Conservation (phyloP, 192 early-diverging fungal genomes). For the Coemansia sp. region DNA sequence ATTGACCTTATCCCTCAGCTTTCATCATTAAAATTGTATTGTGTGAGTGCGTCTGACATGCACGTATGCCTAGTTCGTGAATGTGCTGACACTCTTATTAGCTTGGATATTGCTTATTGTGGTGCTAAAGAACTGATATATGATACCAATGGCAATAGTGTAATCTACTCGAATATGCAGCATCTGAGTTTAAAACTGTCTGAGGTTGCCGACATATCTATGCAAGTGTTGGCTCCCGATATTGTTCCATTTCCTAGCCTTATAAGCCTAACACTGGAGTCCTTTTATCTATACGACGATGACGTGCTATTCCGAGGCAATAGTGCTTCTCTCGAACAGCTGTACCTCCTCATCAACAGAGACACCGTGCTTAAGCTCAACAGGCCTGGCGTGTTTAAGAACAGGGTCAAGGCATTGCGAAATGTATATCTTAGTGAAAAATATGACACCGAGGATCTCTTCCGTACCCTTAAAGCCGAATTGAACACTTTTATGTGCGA, state of each 20-base stretch:
- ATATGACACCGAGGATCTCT: background rate
- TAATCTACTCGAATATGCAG: background rate
- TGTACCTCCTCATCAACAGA: background rate
- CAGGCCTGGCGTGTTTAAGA: background rate
- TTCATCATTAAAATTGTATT: background rate
- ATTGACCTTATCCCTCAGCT: too few relatives aligned
- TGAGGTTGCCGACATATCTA: background rate
- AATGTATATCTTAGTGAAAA: background rate
- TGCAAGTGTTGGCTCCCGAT: background rate
- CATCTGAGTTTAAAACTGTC: background rate
- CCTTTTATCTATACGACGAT: constrained; percentile 7
- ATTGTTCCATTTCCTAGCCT: constrained; percentile 9
- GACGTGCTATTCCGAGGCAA: constrained; percentile 16
- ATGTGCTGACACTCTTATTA: background rate
- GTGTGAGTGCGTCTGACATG: background rate
- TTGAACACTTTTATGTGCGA: background rate
- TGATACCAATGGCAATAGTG: background rate
- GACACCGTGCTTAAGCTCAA: background rate
- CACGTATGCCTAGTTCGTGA: background rate
- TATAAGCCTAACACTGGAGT: background rate
- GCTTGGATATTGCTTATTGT: background rate
- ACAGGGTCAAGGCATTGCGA: background rate
- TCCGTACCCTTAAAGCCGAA: background rate
- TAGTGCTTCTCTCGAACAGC: background rate
- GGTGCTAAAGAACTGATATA: background rate